These are phyloP conservation scores for Gardenia jasminoides DNA, from an alignment of 257 asterid species.

Conservation along the genomic window DNA sequence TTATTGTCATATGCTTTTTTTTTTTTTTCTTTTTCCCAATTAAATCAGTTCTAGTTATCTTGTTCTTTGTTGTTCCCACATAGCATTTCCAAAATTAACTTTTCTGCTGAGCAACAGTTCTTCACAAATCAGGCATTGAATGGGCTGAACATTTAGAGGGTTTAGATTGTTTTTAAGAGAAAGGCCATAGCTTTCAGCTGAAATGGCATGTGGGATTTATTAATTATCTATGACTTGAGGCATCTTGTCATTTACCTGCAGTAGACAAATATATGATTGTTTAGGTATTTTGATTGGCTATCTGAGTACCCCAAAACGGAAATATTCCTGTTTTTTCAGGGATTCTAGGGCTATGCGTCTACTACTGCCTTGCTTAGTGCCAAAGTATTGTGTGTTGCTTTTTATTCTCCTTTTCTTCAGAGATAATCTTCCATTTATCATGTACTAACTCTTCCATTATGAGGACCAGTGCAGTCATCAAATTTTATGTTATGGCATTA, in stretches of 20 bases:
- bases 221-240: not conserved
- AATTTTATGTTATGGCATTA: not conserved
- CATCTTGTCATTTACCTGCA: not conserved
- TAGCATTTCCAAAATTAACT: not conserved
- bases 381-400: not conserved
- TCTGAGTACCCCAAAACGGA: not conserved
- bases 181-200: not conserved
- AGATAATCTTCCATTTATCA: not conserved
- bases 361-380: not conserved
- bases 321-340: not conserved
- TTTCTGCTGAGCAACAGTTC: not conserved
- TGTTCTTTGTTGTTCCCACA: not conserved
- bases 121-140: not conserved
- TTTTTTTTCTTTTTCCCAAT: constrained; percentile 2
- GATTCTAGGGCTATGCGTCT: not conserved
- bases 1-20: not conserved
- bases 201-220: not conserved
- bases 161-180: not conserved
- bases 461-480: not conserved
- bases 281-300: not conserved
- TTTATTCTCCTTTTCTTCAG: not conserved
- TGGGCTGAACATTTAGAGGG: not conserved
- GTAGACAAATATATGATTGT: not conserved
- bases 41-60: not conserved
- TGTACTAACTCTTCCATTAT: not conserved